Evolutionary conservation across 306 rosid genomes (phyloP).

Genomic region (Ziziphus jujuba): DNA sequence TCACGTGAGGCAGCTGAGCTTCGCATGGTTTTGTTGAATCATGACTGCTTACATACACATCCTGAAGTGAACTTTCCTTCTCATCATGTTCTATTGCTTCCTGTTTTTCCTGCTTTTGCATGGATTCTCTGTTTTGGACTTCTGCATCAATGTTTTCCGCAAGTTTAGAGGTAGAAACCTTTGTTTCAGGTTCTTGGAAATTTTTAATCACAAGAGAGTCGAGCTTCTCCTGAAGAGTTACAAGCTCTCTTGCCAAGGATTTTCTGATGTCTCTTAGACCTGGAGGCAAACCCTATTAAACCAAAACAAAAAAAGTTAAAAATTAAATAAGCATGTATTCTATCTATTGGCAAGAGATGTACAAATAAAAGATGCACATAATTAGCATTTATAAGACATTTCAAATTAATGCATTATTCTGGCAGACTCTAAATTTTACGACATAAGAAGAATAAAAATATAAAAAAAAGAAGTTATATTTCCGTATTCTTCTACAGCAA

Average conservation of each 20-base stretch:
- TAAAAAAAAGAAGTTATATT: no score
- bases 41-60: background rate
- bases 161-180: background rate
- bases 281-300: conserved; percentile 62
- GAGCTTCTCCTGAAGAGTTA: conserved; percentile 62
- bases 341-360: no score
- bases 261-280: conserved; percentile 68
- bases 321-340: background rate
- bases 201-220: conserved; percentile 39
- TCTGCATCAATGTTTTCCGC: conserved; percentile 13
- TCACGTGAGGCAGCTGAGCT: background rate
- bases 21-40: background rate
- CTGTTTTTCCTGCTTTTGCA: conserved; percentile 23
- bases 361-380: no score
- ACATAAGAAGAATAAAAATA: no score
- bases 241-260: conserved; percentile 82
- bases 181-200: conserved; percentile 27
- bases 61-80: conserved; percentile 17
- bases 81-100: background rate
- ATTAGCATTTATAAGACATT: no score
- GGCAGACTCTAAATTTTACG: no score
- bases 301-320: background rate
- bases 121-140: background rate
- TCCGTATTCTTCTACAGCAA: no score
- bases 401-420: no score